These are phyloP conservation scores for Ilyonectria mors-panacis DNA, from an alignment of 2,329 filamentous ascomycete species.

Conservation along the genomic window DNA sequence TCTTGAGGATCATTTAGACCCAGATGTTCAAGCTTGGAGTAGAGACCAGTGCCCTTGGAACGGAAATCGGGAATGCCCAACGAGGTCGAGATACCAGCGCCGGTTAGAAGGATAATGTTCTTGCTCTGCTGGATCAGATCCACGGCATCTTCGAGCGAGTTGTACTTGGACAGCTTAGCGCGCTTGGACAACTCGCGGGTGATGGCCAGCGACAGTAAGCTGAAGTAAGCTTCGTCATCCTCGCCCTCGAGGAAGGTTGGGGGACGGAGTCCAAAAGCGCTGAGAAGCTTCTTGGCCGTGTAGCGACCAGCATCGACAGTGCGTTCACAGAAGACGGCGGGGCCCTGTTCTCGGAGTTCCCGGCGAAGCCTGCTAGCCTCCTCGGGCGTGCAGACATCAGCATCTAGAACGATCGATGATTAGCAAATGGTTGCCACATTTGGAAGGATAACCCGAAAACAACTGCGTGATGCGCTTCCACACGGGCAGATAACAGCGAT, in stretches of 20 bases:
- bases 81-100: constrained; percentile 96
- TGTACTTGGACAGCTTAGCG: constrained; percentile 83
- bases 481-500: constrained; percentile 1
- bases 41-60: constrained; percentile 92
- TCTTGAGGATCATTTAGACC: constrained; percentile 90
- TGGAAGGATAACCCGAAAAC: constrained; percentile 3
- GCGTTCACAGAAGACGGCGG: constrained; percentile 80
- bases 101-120: constrained; percentile 95
- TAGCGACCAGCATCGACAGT: constrained; percentile 79
- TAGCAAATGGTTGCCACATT: constrained; percentile 23
- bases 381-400: constrained; percentile 74
- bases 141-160: constrained; percentile 90
- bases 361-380: constrained; percentile 79
- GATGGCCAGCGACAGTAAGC: constrained; percentile 82
- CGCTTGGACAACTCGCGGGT: constrained; percentile 86
- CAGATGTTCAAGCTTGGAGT: constrained; percentile 85
- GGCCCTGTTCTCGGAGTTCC: constrained; percentile 82
- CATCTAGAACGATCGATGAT: constrained; percentile 47
- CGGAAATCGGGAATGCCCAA: constrained; percentile 98
- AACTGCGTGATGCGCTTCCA: constrained; percentile 10
- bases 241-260: constrained; percentile 80
- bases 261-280: constrained; percentile 85
- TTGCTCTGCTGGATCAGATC: constrained; percentile 78
- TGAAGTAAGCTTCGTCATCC: constrained; percentile 80
- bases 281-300: constrained; percentile 86